A percentile compares a stretch with the other conserved stretches of the same genome.
Evolutionary conservation across 495 filamentous ascomycete genomes (phyloP).

Genomic region (Margaritispora aquatica): DNA sequence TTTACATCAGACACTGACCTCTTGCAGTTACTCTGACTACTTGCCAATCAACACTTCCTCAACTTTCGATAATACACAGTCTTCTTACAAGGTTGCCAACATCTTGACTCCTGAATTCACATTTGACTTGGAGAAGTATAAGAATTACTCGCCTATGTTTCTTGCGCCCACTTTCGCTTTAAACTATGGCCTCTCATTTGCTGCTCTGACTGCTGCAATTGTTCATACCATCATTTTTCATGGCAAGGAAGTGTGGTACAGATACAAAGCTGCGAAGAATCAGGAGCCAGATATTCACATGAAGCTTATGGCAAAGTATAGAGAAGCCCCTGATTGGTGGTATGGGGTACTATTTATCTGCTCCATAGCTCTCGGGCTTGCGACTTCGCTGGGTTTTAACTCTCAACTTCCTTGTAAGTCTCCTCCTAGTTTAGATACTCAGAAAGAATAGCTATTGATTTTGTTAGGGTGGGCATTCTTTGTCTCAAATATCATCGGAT

Average conservation of each 20-base stretch:
- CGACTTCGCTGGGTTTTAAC: slow-evolving; percentile 54
- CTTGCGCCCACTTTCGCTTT: slow-evolving; percentile 56
- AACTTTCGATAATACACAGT: slow-evolving; percentile 56
- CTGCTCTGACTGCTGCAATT: slow-evolving; percentile 58
- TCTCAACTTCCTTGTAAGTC: slow-evolving; percentile 49
- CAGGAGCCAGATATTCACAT: slow-evolving; percentile 35
- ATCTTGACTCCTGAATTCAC: slow-evolving; percentile 44
- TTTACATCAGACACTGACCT: neutral
- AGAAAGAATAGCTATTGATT: neutral
- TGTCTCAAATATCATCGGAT: slow-evolving; percentile 51
- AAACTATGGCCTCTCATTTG: slow-evolving; percentile 64
- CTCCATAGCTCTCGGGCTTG: slow-evolving; percentile 53
- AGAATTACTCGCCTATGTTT: slow-evolving; percentile 55
- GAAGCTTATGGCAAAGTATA: slow-evolving; percentile 52
- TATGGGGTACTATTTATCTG: slow-evolving; percentile 41
- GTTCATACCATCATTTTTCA: slow-evolving; percentile 60
- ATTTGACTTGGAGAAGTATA: slow-evolving; percentile 47
- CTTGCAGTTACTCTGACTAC: slow-evolving; percentile 41
- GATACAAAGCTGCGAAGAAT: slow-evolving; percentile 13
- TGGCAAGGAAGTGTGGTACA: slow-evolving; percentile 50
- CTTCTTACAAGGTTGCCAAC: slow-evolving; percentile 44
- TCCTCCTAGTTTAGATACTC: neutral
- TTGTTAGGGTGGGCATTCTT: slow-evolving; percentile 52
- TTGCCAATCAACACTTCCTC: slow-evolving; percentile 52
- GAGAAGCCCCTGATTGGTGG: slow-evolving; percentile 51